Evolutionary conservation across 2,329 filamentous ascomycete species (phyloP), one percentile per base, ranked within the genome.

Genomic region (Plenodomus lindquistii): DNA sequence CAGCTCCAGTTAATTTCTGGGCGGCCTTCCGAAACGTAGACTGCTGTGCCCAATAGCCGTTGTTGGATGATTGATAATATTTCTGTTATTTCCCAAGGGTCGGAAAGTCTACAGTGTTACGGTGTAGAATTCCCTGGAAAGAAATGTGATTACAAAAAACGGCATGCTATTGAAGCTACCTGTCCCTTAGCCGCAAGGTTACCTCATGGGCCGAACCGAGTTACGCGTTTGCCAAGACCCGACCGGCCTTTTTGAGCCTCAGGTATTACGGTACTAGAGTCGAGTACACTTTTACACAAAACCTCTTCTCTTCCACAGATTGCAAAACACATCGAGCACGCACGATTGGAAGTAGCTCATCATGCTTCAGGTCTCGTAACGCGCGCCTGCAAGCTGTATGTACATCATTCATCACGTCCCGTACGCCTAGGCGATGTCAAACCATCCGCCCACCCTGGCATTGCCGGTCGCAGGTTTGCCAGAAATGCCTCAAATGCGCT

Each of bases 401-500:
- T 70, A 72, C 66, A 68, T 65, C 66, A 56, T 40, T 59, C 50
- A 43, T 62, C 55, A 65, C 66, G 61, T 65, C 51, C 59, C 55
- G 48, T 65, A 60, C 66, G 64, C 66, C 63, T 46, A 63, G 64
- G 64, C 65, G 59, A 60, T 54, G 50, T 52, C 56, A 61, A 55
- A 59, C 57, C 62, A 55, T 59, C 56, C 44, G 53, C 62, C 55
- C 59, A 55, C 55, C 60, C 59, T 52, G 48, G 56, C 48, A 58
- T 62, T 68, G 65, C 66, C 64, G 52, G 57, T 18, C 50, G 55
- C 63, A 65, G 62, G 54, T 52, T 53, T 60, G 60, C 55, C 49
- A 57, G 46, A 55, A 63, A 59, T 54, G 59, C 67, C 62, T 55
- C 54, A 59, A 63, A 69, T 66, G 65, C 65, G 57, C 65, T 67